phyloP scores from a whole-genome alignment of 2,329 filamentous ascomycete species.

The Phialocephala sp. region DNA sequence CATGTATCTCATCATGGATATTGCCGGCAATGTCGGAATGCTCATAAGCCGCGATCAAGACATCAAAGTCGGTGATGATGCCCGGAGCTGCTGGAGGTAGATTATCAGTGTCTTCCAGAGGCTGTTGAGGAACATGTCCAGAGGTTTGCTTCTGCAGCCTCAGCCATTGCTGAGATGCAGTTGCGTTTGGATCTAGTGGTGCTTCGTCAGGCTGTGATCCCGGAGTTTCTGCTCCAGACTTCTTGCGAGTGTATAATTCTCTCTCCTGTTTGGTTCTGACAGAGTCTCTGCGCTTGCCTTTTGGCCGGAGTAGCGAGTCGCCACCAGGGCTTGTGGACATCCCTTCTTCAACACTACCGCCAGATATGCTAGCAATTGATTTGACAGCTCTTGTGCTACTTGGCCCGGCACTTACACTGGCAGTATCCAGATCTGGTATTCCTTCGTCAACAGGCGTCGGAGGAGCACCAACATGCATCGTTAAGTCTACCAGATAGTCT shows the following conservation, averaged over 20 bases:
- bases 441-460: conserved; percentile 60
- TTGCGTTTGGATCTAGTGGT: conserved; percentile 48
- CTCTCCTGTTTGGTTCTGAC: conserved; percentile 86
- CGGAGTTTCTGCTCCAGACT: conserved; percentile 66
- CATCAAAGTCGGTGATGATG: conserved; percentile 77
- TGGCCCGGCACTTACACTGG: conserved; percentile 73
- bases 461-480: conserved; percentile 84
- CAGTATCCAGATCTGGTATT: conserved; percentile 64
- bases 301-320: conserved; percentile 68
- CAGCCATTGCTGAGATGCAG: conserved; percentile 63
- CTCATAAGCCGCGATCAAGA: conserved; percentile 76
- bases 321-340: conserved; percentile 61
- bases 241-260: conserved; percentile 86
- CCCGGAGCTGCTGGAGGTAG: conserved; percentile 63
- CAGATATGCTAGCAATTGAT: conserved; percentile 85
- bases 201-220: conserved; percentile 67
- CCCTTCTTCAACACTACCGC: conserved; percentile 71
- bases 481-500: conserved; percentile 95
- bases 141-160: conserved; percentile 59
- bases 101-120: conserved; percentile 73
- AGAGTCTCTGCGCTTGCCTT: conserved; percentile 75
- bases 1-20: conserved; percentile 79
- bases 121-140: conserved; percentile 60
- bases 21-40: conserved; percentile 77
- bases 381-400: conserved; percentile 90